These are phyloP conservation scores for Coemansia sp. DNA, from an alignment of 192 early-diverging fungal genomes.

Conservation along the genomic window DNA sequence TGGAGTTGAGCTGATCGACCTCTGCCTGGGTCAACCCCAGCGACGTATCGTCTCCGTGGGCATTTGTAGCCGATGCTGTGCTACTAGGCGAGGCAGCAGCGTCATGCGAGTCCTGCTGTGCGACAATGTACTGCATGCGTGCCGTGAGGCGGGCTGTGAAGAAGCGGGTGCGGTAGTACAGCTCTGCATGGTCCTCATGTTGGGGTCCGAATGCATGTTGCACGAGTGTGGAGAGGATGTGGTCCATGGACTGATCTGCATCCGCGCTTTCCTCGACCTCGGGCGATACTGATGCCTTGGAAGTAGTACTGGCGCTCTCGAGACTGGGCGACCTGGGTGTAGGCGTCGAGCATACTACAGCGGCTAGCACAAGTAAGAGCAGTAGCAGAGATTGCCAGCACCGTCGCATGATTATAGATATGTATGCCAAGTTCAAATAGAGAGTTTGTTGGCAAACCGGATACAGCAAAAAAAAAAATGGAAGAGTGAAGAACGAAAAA, in stretches of 20 bases:
- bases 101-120: slow-evolving; percentile 14
- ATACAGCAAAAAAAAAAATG: not conserved
- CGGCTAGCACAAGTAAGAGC: slow-evolving; percentile 9
- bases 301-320: not conserved
- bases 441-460: not conserved
- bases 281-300: slow-evolving; percentile 3
- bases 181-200: slow-evolving; percentile 22
- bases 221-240: slow-evolving; percentile 26
- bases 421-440: not conserved
- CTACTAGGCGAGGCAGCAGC: not conserved
- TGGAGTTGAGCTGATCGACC: slow-evolving; percentile 40
- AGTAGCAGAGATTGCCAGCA: slow-evolving; percentile 5
- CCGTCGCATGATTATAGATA: not conserved
- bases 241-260: slow-evolving; percentile 11
- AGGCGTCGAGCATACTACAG: not conserved
- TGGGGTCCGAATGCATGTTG: slow-evolving; percentile 38
- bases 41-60: not conserved
- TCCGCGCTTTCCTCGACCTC: slow-evolving; percentile 4
- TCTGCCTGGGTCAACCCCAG: slow-evolving; percentile 25
- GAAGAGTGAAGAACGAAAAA: not conserved
- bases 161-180: slow-evolving; percentile 46
- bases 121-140: slow-evolving; percentile 36
- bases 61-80: not conserved
- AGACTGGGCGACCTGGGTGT: not conserved
- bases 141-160: slow-evolving; percentile 45